These are phyloP conservation scores for Penicillium pancosmium DNA, from an alignment of 495 filamentous ascomycete genomes.

Conservation along the genomic window DNA sequence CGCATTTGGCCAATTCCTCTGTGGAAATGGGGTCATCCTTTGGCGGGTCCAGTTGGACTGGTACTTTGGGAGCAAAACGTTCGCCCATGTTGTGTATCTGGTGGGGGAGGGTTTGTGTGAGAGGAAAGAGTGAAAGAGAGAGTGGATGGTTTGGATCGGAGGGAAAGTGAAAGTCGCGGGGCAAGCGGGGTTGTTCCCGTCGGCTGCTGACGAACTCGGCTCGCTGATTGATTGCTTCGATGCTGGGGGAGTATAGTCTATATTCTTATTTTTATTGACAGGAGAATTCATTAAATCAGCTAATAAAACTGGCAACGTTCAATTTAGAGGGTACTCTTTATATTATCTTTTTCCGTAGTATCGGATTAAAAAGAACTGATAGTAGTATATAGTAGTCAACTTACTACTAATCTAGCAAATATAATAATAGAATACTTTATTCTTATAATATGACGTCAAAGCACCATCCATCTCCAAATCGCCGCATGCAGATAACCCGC, in stretches of 20 bases:
- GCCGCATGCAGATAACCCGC: neutral
- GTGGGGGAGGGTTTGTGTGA: conserved; percentile 10
- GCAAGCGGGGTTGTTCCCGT: conserved; percentile 17
- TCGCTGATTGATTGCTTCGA: conserved; percentile 8
- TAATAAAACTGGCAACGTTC: too few species aligned
- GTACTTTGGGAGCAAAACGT: conserved; percentile 83
- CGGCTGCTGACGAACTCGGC: conserved; percentile 21
- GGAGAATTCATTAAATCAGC: too few species aligned
- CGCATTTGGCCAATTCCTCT: conserved; percentile 75
- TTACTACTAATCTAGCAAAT: too few species aligned
- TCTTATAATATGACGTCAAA: neutral
- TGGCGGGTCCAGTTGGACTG: conserved; percentile 80
- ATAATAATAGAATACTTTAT: too few species aligned
- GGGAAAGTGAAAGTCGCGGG: conserved; percentile 10
- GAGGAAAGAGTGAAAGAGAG: neutral
- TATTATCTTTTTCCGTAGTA: too few species aligned
- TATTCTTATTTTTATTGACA: too few species aligned
- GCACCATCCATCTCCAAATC: neutral
- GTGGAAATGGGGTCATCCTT: conserved; percentile 81
- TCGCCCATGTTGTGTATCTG: conserved; percentile 31
- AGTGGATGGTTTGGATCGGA: conserved; percentile 7
- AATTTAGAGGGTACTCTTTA: too few species aligned
- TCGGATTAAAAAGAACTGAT: too few species aligned
- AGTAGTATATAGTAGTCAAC: too few species aligned
- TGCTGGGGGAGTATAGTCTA: too few species aligned